Conservation (phyloP, 2,329 filamentous ascomycete genomes). For the Cladosporium sphaerospermum region DNA sequence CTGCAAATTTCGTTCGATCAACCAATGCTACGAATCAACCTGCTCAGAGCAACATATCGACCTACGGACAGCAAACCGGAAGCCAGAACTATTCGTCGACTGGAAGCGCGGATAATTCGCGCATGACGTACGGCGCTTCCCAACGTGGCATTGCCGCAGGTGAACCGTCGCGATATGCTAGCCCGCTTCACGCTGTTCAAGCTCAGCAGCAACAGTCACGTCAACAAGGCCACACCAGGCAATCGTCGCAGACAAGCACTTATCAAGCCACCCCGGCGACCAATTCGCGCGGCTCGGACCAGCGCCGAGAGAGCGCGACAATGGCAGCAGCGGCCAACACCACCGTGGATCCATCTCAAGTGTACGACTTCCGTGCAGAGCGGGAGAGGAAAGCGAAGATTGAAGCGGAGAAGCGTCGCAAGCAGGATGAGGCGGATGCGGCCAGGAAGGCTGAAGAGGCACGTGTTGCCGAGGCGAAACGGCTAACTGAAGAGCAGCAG, state of each 20-base stretch:
- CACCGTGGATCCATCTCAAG: constrained; percentile 48
- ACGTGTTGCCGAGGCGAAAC: constrained; percentile 26
- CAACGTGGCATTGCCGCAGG: neutral
- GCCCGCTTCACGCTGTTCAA: constrained; percentile 26
- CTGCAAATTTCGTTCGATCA: neutral
- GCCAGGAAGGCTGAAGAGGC: constrained; percentile 30
- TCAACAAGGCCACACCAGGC: constrained; percentile 16
- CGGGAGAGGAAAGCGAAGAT: constrained; percentile 37
- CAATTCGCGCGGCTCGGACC: constrained; percentile 15
- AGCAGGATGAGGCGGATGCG: constrained; percentile 26
- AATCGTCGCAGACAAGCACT: constrained; percentile 18
- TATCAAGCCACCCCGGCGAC: constrained; percentile 23
- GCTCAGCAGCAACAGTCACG: constrained; percentile 19
- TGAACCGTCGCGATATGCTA: constrained; percentile 24
- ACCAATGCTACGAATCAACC: constrained; percentile 1
- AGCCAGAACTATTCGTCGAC: neutral
- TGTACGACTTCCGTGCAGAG: constrained; percentile 49
- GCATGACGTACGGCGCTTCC: neutral
- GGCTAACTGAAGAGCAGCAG: constrained; percentile 21
- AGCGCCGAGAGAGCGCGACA: constrained; percentile 23
- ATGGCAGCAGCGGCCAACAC: constrained; percentile 29
- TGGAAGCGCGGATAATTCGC: neutral
- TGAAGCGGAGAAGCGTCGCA: constrained; percentile 26
- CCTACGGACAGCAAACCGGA: neutral
- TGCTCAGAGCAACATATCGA: neutral